phyloP scores from a whole-genome alignment of 108 stramenopile species.

The Skeletonema costatum region DNA sequence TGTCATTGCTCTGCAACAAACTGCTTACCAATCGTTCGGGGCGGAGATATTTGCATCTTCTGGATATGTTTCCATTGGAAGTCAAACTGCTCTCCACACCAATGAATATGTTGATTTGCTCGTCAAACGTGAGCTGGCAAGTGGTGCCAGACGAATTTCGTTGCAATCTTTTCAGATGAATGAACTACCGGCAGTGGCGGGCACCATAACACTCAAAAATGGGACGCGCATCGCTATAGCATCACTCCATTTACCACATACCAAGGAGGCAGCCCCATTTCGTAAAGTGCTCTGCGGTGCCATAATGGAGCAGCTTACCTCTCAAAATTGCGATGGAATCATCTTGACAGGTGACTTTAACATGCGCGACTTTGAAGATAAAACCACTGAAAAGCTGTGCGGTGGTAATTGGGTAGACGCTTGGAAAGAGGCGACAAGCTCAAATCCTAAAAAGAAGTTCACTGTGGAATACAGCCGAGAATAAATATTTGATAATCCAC shows the following conservation, averaged over 20 bases:
- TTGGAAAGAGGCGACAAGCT: no score
- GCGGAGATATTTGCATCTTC: background rate
- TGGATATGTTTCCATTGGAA: constrained; percentile 21
- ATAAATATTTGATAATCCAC: no score
- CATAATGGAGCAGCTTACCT: constrained; percentile 3
- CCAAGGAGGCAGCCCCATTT: constrained; percentile 20
- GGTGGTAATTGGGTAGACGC: constrained; percentile 24
- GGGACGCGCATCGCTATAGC: constrained; percentile 19
- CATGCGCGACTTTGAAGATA: constrained; percentile 29
- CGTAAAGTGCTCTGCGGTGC: constrained; percentile 3
- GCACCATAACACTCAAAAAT: background rate
- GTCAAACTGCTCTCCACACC: constrained; percentile 10
- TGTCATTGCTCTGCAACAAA: constrained; percentile 25
- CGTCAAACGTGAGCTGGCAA: background rate
- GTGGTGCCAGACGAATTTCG: background rate
- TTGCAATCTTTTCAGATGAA: background rate
- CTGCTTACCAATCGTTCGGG: constrained; percentile 2
- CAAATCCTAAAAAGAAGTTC: no score
- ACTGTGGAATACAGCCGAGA: no score
- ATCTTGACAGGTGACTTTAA: constrained; percentile 32
- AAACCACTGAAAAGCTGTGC: constrained; percentile 3
- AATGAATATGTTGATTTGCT: constrained; percentile 24
- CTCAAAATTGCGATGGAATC: background rate
- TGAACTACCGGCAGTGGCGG: constrained; percentile 13
- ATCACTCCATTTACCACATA: constrained; percentile 27